Base-by-base conservation (phyloP, 192 early-diverging fungal genomes). In the Coemansia sp. region DNA sequence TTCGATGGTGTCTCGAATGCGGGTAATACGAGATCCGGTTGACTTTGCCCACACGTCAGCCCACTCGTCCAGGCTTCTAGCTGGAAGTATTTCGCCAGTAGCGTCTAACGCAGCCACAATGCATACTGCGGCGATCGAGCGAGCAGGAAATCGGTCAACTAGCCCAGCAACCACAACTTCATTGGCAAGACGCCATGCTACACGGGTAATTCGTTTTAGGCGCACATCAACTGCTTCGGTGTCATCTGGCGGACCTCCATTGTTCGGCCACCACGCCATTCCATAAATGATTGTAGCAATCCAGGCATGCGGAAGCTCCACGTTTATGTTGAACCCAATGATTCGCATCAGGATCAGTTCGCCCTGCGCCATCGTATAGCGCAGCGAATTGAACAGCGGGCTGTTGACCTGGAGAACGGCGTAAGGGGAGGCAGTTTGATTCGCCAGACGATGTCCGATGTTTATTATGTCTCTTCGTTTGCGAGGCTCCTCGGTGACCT, bases 401-500 rank as follows among this genome's bases (percentile, higher is more conserved):
- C 44, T 48, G 23, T 33, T 53, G 23, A 73, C 51, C 14, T 64
- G 61, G 0, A 69, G 62, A 55, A 63, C 59, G 11, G 46, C 35
- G 21, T 20, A 12, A 2, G 2, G 6, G 23, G 51, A 0, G 5
- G 44, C 66, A 4, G 60, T 43, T 3, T 56, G 68, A 20, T 79
- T 44, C 12, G 46, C 68, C 14, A 79, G 6, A 35, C 51, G 69
- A 61, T 62, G 63, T 5, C 68, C 71, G 23, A 70, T 67, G 23
- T 78, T 78, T 38, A 73, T 69, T 3, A 78, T 70, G 16, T 78
- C 71, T 11, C 71, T 60, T 46, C 73, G 71, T 46, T 70, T 78
- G 33, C 71, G 71, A 24, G 76, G 71, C 43, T 78, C 71, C 39
- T 78, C 71, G n/a, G 76, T 78, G 14, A 69, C 55, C 38, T 78